Evolutionary conservation across 139 green algal species (phyloP).

Genomic region (Coccomyxa sp.): DNA sequence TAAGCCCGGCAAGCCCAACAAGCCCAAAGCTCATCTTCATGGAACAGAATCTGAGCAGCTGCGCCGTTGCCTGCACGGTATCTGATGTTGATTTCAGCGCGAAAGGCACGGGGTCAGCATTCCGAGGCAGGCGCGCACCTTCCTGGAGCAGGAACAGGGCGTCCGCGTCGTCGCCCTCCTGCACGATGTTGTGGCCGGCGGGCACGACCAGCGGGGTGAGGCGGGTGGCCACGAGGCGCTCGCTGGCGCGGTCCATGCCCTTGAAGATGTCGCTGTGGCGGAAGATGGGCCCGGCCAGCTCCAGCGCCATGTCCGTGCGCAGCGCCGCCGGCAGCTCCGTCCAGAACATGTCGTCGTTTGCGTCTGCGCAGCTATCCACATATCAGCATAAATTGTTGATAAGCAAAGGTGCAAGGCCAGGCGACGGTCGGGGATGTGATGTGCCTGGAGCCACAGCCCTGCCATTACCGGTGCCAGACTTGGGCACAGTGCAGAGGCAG

Average conservation of each 20-base stretch:
- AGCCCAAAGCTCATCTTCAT: neutral
- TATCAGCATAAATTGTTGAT: neutral
- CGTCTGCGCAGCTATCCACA: neutral
- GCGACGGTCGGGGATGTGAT: neutral
- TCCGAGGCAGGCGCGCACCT: neutral
- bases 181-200: neutral
- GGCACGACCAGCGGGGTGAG: neutral
- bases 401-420: neutral
- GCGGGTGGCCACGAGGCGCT: neutral
- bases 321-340: conserved; percentile 5
- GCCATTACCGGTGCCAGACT: neutral
- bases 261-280: neutral
- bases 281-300: neutral
- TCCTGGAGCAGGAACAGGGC: conserved; percentile 1
- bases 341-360: neutral
- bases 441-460: neutral
- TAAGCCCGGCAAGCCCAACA: neutral
- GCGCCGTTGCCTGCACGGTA: neutral
- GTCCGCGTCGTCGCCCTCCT: conserved; percentile 3
- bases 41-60: neutral
- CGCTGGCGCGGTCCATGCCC: neutral
- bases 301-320: neutral
- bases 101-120: neutral
- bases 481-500: neutral
- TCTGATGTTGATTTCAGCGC: neutral